phyloP scores from a whole-genome alignment of 2,329 filamentous ascomycete species.

The Biscogniauxia marginata region DNA sequence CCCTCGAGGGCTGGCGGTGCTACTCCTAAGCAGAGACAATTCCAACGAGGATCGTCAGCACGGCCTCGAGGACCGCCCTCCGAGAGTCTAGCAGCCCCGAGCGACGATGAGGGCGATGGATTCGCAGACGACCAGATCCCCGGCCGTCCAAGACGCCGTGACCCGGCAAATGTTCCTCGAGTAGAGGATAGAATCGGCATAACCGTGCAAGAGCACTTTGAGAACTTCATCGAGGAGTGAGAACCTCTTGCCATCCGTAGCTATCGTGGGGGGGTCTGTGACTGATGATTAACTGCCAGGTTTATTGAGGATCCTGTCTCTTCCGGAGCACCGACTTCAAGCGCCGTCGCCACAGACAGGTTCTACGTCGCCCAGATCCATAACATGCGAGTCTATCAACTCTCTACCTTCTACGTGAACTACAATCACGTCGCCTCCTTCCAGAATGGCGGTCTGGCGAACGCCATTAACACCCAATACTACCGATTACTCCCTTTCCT shows the following conservation, averaged over 20 bases:
- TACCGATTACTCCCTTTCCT: constrained; percentile 95
- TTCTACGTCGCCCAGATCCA: constrained; percentile 85
- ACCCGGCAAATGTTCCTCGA: constrained; percentile 57
- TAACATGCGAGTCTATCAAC: constrained; percentile 67
- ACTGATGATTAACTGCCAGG: constrained; percentile 31
- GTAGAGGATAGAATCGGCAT: constrained; percentile 77
- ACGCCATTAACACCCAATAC: constrained; percentile 85
- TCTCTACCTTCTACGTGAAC: constrained; percentile 87
- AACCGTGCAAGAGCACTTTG: constrained; percentile 72
- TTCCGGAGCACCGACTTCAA: constrained; percentile 63
- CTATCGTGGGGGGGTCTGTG: background rate
- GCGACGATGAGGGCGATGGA: constrained; percentile 61
- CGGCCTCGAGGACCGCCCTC: constrained; percentile 61
- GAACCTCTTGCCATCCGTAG: constrained; percentile 28
- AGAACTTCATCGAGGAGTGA: constrained; percentile 76
- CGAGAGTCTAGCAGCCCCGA: constrained; percentile 58
- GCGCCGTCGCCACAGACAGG: constrained; percentile 71
- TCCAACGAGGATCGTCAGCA: constrained; percentile 46
- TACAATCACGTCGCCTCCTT: constrained; percentile 78
- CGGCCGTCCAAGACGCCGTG: constrained; percentile 45
- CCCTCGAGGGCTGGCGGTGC: constrained; percentile 39
- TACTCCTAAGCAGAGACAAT: constrained; percentile 44
- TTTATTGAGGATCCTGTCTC: constrained; percentile 69
- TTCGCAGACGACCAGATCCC: constrained; percentile 66
- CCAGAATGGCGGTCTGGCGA: constrained; percentile 77